These are phyloP conservation scores for Phyllosticta ampelicida DNA, from an alignment of 2,329 filamentous ascomycete genomes.

Conservation along the genomic window DNA sequence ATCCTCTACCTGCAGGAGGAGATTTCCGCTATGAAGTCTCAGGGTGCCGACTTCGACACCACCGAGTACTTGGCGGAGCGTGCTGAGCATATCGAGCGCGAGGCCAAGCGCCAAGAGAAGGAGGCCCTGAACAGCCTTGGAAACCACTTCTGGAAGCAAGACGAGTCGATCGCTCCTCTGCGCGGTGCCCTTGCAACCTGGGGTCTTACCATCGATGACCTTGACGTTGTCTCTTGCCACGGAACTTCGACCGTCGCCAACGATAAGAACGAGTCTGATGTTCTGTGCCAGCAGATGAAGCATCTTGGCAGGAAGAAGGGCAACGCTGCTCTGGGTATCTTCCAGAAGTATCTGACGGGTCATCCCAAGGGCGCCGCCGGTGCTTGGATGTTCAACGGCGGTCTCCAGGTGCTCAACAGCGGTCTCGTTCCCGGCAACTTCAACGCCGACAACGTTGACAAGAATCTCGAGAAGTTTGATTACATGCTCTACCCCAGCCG, in stretches of 20 bases:
- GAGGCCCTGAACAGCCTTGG: slow-evolving; percentile 86
- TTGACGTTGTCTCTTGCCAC: slow-evolving; percentile 94
- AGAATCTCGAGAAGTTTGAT: slow-evolving; percentile 94
- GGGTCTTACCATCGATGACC: slow-evolving; percentile 94
- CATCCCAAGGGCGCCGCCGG: slow-evolving; percentile 98
- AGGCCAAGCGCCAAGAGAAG: slow-evolving; percentile 83
- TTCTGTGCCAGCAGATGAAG: slow-evolving; percentile 90
- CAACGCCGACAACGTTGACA: slow-evolving; percentile 95
- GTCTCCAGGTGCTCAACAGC: slow-evolving; percentile 85
- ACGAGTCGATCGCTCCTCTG: slow-evolving; percentile 84
- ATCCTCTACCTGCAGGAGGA: slow-evolving; percentile 88
- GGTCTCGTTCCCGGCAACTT: slow-evolving; percentile 91
- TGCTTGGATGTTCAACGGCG: slow-evolving; percentile 99
- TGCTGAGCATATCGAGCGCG: slow-evolving; percentile 72
- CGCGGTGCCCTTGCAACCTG: slow-evolving; percentile 94
- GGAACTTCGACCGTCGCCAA: slow-evolving; percentile 97
- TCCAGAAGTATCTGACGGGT: slow-evolving; percentile 98
- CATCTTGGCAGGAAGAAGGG: slow-evolving; percentile 94
- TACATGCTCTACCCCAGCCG: slow-evolving; percentile 95
- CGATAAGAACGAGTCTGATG: slow-evolving; percentile 98
- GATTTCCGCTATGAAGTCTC: slow-evolving; percentile 77
- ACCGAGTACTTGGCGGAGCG: slow-evolving; percentile 79
- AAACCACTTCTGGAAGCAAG: slow-evolving; percentile 98
- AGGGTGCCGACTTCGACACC: slow-evolving; percentile 61
- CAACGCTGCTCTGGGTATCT: slow-evolving; percentile 90